phyloP scores from a whole-genome alignment of 371 early-diverging fungal species.

The Blastocladiella emersonii region DNA sequence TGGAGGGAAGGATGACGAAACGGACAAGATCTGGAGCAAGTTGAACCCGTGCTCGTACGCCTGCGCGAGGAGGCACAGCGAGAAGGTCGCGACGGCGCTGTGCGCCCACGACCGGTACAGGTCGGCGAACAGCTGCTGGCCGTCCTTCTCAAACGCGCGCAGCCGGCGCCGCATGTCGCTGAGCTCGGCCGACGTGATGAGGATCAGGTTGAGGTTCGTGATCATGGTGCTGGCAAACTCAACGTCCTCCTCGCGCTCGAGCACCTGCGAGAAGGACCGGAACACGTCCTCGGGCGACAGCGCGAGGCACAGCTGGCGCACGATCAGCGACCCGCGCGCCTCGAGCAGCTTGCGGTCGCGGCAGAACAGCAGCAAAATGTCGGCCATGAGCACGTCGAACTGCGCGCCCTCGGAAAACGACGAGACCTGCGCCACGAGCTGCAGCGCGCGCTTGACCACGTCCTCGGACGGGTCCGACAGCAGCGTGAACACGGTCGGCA shows the following conservation, averaged over 20 bases:
- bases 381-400: conserved; percentile 59
- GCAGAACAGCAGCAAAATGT: conserved; percentile 68
- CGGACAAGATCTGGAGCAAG: conserved; percentile 60
- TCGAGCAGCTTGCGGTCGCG: conserved; percentile 72
- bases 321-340: conserved; percentile 67
- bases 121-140: conserved; percentile 54
- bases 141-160: conserved; percentile 41
- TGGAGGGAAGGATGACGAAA: conserved; percentile 2
- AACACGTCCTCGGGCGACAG: conserved; percentile 76
- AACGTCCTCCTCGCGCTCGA: conserved; percentile 55
- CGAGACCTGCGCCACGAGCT: conserved; percentile 84
- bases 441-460: conserved; percentile 71
- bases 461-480: conserved; percentile 80
- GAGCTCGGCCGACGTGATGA: conserved; percentile 83
- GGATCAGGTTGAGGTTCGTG: conserved; percentile 76
- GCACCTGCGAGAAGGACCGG: conserved; percentile 57
- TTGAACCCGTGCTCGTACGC: conserved; percentile 72
- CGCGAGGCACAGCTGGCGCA: conserved; percentile 72
- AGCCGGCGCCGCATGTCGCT: conserved; percentile 54
- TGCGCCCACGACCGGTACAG: conserved; percentile 85
- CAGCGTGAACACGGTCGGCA: conserved; percentile 65
- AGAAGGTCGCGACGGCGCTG: conserved; percentile 73
- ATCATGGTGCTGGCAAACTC: conserved; percentile 53
- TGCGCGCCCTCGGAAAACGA: conserved; percentile 60
- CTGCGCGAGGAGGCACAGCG: conserved; percentile 75